Conservation (phyloP, 176 grass and related monocot species). For the Avena insularis region DNA sequence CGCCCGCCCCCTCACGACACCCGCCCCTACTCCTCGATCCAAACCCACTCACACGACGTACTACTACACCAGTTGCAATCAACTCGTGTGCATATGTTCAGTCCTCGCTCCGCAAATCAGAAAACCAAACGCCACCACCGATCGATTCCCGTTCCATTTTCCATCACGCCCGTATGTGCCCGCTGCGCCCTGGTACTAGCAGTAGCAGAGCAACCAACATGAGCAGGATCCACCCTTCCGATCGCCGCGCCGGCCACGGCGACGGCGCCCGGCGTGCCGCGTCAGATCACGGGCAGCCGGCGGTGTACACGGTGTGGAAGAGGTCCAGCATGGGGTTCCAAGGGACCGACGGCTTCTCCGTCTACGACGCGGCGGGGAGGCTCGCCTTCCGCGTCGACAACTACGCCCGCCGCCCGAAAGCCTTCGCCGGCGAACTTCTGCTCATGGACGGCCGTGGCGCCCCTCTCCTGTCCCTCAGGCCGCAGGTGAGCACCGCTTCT, state of each 20-base stretch:
- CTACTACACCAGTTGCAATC: background rate
- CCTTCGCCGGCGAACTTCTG: conserved; percentile 71
- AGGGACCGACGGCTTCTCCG: conserved; percentile 91
- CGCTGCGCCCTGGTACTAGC: background rate
- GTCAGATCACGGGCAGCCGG: conserved; percentile 18
- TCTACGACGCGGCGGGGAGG: conserved; percentile 67
- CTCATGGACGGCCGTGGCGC: conserved; percentile 77
- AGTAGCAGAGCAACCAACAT: conserved; percentile 27
- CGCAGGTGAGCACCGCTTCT: conserved; percentile 53
- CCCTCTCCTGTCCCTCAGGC: conserved; percentile 60
- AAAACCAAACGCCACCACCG: background rate
- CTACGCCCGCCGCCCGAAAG: conserved; percentile 67
- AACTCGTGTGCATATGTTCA: background rate
- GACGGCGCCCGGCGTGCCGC: background rate
- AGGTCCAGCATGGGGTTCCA: conserved; percentile 94
- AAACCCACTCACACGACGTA: background rate
- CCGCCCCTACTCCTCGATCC: background rate
- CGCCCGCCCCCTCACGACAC: conserved; percentile 28
- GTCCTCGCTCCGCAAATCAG: background rate
- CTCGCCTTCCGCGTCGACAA: conserved; percentile 90
- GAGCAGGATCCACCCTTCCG: conserved; percentile 62
- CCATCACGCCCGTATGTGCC: background rate
- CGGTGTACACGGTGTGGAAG: conserved; percentile 92
- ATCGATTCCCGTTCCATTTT: background rate
- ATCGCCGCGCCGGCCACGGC: background rate